Evolutionary conservation across 129 eudicot species (phyloP), one percentile per base, ranked within the genome.

Genomic region (Deinandra increscens): DNA sequence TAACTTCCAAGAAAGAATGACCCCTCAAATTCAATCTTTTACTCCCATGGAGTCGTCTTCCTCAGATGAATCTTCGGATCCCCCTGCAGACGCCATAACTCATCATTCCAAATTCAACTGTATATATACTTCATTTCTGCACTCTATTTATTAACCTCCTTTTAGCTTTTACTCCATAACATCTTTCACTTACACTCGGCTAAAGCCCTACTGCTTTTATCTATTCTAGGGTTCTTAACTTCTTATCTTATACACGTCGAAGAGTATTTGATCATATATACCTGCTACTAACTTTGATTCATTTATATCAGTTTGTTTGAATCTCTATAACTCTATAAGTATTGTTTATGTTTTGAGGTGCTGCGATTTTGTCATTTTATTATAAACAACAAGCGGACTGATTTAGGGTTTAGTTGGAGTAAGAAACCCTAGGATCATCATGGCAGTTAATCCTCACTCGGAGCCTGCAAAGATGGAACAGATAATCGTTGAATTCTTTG

Each of bases 401-500:
- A 73, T 19, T 73, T 49, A n/a, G 50, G 18, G 59, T 11, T 12
- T 44, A 6, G n/a, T 58, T 13, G 41, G 9, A n/a, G 20, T 9
- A 20, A 38, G 26, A 17, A 49, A 69, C 26, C 23, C 7, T 34
- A 17, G 0, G 56, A 53, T 70, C 18, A 69, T 77, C 18, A 69
- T 77, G 81, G 81, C 81, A 3, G 76, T 62, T 63, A 78, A 81
- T 75, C 70, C 78, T 58, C 91, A 88, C 41, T 60, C 91, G 4
- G 98, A 93, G 37, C 78, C 80, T 60, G 95, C 90, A 6, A 93
- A 86, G 56, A 84, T 78, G 85, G 96, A 89, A 75, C 98, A 89
- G 67, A 89, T 93, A 44, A 86, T 93, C 58, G 87, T 95, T 42
- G 96, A 89, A 46, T 84, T 89, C 49, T 87, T 86, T 56, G 83